Percentiles rank a stretch among this genome's conserved stretches.
Evolutionary conservation across 2,329 filamentous ascomycete species (phyloP).

Genomic region (Fusarium sp.): DNA sequence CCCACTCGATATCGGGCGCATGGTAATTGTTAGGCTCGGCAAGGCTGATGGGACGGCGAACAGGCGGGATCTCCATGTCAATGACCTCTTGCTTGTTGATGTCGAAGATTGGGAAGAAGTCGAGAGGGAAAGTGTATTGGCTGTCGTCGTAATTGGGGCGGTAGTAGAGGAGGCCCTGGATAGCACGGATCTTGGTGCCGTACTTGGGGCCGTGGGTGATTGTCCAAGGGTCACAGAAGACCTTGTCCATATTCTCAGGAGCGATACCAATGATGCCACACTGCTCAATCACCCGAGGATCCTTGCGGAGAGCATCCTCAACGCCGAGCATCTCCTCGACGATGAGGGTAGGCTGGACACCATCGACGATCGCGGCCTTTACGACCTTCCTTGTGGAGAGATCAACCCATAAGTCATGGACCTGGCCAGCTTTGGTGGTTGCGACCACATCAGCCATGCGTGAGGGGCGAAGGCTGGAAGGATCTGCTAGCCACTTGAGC

Average conservation of each 20-base stretch:
- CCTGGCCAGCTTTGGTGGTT: constrained; percentile 68
- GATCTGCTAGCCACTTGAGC: constrained; percentile 82
- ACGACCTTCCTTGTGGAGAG: constrained; percentile 73
- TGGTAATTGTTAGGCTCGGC: constrained; percentile 83
- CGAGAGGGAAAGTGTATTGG: constrained; percentile 90
- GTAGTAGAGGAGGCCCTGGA: constrained; percentile 97
- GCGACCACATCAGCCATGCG: too few relatives aligned
- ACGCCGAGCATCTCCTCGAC: constrained; percentile 89
- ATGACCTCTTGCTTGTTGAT: constrained; percentile 81
- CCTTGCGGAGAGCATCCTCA: constrained; percentile 78
- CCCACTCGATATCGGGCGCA: constrained; percentile 74
- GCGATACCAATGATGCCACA: constrained; percentile 85
- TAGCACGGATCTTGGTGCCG: constrained; percentile 79
- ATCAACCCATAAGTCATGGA: constrained; percentile 85
- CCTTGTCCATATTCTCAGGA: constrained; percentile 88
- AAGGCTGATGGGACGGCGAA: constrained; percentile 79
- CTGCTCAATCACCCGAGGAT: constrained; percentile 90
- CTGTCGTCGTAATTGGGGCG: constrained; percentile 85
- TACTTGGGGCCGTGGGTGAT: constrained; percentile 94
- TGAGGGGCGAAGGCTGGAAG: constrained; percentile 56
- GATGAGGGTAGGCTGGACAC: constrained; percentile 88
- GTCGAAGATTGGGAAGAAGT: constrained; percentile 94
- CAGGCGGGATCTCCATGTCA: constrained; percentile 83
- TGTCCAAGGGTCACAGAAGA: constrained; percentile 96
- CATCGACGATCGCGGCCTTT: constrained; percentile 79